Percentiles rank a stretch among this genome's conserved stretches.
These are phyloP conservation scores for Kentomonas sorsogonicus DNA, from an alignment of 208 protist genomes.

Conservation along the genomic window DNA sequence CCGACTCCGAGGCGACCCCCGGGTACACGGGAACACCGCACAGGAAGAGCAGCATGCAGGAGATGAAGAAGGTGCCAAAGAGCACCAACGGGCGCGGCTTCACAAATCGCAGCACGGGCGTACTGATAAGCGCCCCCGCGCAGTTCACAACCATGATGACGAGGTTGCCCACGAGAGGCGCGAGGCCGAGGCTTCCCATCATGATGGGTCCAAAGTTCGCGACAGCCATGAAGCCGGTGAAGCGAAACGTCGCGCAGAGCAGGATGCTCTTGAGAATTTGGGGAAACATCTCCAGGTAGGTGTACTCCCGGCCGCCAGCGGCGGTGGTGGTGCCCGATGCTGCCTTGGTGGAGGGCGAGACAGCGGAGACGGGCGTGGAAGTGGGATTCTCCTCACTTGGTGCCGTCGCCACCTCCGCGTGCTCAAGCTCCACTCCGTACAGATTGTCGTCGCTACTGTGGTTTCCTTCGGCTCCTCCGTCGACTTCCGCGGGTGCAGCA, in stretches of 20 bases:
- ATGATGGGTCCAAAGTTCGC: conserved; percentile 86
- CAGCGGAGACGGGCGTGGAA: too few species aligned
- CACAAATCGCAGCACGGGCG: conserved; percentile 55
- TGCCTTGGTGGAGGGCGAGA: too few species aligned
- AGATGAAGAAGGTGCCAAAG: conserved; percentile 45
- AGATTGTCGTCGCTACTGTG: too few species aligned
- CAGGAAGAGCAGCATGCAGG: conserved; percentile 60
- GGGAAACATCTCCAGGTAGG: conserved; percentile 32
- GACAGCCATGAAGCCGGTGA: conserved; percentile 84
- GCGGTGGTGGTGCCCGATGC: too few species aligned
- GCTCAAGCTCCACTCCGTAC: background rate
- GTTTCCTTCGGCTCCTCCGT: too few species aligned
- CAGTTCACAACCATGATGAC: conserved; percentile 86
- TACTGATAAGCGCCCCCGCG: conserved; percentile 59
- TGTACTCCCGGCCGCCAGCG: too few species aligned
- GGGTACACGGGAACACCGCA: conserved; percentile 80
- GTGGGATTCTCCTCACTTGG: conserved; percentile 25
- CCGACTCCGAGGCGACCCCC: conserved; percentile 31
- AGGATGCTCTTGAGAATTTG: conserved; percentile 40
- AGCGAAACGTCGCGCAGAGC: conserved; percentile 55
- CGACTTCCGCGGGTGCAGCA: too few species aligned
- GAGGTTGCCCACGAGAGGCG: conserved; percentile 73
- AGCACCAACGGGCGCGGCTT: conserved; percentile 75
- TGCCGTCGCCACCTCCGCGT: conserved; percentile 9
- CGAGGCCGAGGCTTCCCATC: conserved; percentile 55